phyloP scores from a whole-genome alignment of 768 basidiomycete genomes.

The Lentinula lateritia region DNA sequence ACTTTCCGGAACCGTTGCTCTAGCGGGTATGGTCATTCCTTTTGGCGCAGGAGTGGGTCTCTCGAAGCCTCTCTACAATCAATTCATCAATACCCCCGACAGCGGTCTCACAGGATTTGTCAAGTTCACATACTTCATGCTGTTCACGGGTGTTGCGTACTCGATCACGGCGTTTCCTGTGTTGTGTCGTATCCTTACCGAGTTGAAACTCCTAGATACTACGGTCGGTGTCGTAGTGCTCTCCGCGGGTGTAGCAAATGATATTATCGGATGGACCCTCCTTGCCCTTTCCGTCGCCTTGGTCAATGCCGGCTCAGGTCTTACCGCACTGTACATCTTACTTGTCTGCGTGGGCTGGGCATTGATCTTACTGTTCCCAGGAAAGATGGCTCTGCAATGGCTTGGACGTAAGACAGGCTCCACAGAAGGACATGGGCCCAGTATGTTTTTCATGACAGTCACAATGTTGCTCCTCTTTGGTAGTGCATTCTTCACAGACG shows the following conservation, averaged over 20 bases:
- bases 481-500: constrained; percentile 88
- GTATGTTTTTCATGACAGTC: constrained; percentile 84
- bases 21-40: constrained; percentile 82
- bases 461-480: constrained; percentile 79
- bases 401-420: constrained; percentile 76
- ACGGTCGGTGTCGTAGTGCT: constrained; percentile 90
- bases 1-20: constrained; percentile 61
- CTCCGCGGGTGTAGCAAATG: constrained; percentile 87
- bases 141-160: constrained; percentile 90
- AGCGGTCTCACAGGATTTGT: constrained; percentile 21
- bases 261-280: constrained; percentile 83
- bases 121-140: constrained; percentile 85
- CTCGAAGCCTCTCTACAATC: constrained; percentile 59
- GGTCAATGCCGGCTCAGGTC: constrained; percentile 80
- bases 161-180: constrained; percentile 87
- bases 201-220: constrained; percentile 87
- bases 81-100: constrained; percentile 52
- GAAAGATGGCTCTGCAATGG: constrained; percentile 59
- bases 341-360: constrained; percentile 78
- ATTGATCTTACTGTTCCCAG: constrained; percentile 66
- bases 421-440: constrained; percentile 67
- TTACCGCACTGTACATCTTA: constrained; percentile 83
- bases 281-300: constrained; percentile 89
- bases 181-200: constrained; percentile 81
- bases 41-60: constrained; percentile 78